Evolutionary conservation across 768 basidiomycete species (phyloP).

Genomic region (Hypsizygus marmoreus): DNA sequence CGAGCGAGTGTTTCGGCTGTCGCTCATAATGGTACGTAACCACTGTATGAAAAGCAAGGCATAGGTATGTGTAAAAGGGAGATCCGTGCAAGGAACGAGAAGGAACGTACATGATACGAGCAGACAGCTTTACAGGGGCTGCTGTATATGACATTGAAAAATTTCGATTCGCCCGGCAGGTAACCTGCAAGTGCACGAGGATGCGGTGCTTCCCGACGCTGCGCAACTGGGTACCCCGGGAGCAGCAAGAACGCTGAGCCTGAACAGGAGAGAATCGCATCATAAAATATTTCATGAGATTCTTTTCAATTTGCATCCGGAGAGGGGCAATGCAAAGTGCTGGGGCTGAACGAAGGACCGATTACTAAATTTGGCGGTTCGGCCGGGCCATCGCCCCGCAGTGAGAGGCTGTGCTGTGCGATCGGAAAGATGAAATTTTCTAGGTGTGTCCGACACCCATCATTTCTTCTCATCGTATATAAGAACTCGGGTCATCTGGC

Average conservation of each 20-base stretch:
- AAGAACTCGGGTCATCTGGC: neutral
- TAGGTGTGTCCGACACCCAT: neutral
- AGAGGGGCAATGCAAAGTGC: conserved; percentile 2
- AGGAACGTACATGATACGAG: neutral
- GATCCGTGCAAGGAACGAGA: no score
- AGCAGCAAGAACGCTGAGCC: neutral
- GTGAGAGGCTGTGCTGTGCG: conserved; percentile 10
- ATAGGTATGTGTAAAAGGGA: neutral
- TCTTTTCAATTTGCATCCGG: no score
- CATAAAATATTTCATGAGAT: no score
- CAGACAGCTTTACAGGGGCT: neutral
- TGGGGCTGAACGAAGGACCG: conserved; percentile 1
- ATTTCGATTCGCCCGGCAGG: no score
- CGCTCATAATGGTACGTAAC: neutral
- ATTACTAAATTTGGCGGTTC: no score
- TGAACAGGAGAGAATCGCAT: no score
- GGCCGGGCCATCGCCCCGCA: conserved; percentile 1
- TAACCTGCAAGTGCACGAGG: no score
- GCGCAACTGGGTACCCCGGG: neutral
- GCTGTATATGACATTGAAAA: no score
- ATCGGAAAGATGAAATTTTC: conserved; percentile 8
- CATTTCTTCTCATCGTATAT: neutral
- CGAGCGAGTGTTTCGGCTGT: no score
- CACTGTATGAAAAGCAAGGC: neutral
- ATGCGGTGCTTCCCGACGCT: no score